Percentiles rank a stretch among this genome's conserved stretches.
Conservation (phyloP, 345 rosid genomes). For the Lepidium didymum region DNA sequence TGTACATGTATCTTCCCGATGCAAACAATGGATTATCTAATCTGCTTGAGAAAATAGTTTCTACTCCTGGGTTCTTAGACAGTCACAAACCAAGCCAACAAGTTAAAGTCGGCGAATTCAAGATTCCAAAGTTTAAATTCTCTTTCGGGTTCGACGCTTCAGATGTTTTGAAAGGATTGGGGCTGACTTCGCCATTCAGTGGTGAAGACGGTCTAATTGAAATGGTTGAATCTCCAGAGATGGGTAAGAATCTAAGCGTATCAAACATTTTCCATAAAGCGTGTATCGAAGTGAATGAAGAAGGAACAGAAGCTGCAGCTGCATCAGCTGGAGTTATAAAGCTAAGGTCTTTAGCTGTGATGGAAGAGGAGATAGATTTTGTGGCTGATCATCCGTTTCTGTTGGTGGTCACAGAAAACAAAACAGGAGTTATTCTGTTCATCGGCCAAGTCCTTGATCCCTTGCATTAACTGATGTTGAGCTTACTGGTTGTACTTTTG, state of each 20-base stretch:
- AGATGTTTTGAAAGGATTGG: conserved; percentile 40
- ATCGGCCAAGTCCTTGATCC: conserved; percentile 54
- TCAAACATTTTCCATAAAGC: conserved; percentile 56
- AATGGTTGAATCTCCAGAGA: conserved; percentile 47
- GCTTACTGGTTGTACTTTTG: background rate
- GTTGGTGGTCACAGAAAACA: conserved; percentile 51
- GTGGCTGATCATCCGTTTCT: conserved; percentile 74
- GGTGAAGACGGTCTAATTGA: conserved; percentile 46
- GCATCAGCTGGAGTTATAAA: conserved; percentile 39
- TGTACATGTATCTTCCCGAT: conserved; percentile 73
- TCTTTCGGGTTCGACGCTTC: conserved; percentile 56
- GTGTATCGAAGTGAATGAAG: conserved; percentile 63
- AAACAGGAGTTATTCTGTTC: conserved; percentile 54
- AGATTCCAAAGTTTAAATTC: conserved; percentile 55
- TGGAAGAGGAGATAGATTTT: conserved; percentile 33
- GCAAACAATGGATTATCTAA: conserved; percentile 49
- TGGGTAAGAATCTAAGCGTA: conserved; percentile 34
- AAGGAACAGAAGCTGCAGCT: conserved; percentile 77
- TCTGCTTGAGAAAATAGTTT: conserved; percentile 39
- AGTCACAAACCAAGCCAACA: conserved; percentile 35
- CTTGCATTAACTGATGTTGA: conserved; percentile 7
- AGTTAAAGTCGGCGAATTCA: conserved; percentile 42
- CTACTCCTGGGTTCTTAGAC: conserved; percentile 44
- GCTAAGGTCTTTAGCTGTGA: background rate
- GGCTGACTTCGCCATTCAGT: conserved; percentile 47